A percentile compares a stretch with the other conserved stretches of the same genome.
phyloP scores from a whole-genome alignment of 2,329 filamentous ascomycete species.

The Bimuria novae-zelandiae region DNA sequence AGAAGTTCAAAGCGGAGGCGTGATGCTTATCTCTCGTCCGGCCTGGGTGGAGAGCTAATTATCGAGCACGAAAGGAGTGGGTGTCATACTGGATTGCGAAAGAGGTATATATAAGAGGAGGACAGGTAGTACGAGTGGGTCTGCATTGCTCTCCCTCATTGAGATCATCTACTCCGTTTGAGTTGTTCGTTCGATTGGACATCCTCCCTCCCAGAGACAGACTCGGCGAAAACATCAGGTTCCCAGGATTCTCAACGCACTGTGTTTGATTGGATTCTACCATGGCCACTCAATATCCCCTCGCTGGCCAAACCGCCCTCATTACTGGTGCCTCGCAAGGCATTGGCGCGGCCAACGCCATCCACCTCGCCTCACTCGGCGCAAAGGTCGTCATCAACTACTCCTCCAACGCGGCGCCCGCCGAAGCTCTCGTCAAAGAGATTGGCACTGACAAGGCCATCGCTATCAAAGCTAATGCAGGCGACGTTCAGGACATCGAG shows the following conservation, averaged over 20 bases:
- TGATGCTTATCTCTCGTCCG: background rate
- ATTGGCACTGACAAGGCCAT: conserved; percentile 55
- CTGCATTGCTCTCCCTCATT: no score
- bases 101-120: background rate
- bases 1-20: background rate
- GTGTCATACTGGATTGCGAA: background rate
- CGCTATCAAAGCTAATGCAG: conserved; percentile 62
- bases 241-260: no score
- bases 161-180: no score
- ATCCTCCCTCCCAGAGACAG: no score
- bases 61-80: background rate
- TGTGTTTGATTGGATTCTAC: background rate
- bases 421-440: conserved; percentile 57
- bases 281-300: conserved; percentile 27
- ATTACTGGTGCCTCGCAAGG: conserved; percentile 38
- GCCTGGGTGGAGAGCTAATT: background rate
- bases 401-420: conserved; percentile 58
- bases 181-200: background rate
- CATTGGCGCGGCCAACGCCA: conserved; percentile 34
- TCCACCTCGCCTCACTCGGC: conserved; percentile 48
- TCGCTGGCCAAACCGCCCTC: conserved; percentile 33
- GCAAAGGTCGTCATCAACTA: conserved; percentile 60
- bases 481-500: conserved; percentile 53
- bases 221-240: no score
- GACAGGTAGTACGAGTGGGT: no score